Conservation (phyloP, 495 filamentous ascomycete species). For the Lasiosphaeris hirsuta region DNA sequence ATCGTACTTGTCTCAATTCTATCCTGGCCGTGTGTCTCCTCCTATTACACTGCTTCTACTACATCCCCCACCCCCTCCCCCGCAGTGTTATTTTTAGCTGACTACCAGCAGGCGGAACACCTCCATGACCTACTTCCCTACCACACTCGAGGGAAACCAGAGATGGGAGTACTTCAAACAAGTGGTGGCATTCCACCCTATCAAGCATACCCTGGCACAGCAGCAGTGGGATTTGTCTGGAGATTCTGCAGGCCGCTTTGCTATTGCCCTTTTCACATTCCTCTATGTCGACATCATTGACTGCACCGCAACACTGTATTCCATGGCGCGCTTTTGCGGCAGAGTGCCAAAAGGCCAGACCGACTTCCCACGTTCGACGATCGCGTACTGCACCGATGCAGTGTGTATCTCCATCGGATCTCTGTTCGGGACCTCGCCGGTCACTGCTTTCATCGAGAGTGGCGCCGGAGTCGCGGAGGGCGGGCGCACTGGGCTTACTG, state of each 20-base stretch:
- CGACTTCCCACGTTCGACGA: conserved; percentile 65
- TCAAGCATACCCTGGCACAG: conserved; percentile 59
- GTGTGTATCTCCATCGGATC: conserved; percentile 77
- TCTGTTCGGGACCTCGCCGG: conserved; percentile 70
- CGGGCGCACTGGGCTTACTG: conserved; percentile 73
- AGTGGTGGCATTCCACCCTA: conserved; percentile 74
- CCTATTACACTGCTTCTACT: too few relatives aligned
- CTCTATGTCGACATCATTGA: conserved; percentile 81
- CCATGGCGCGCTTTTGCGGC: conserved; percentile 75
- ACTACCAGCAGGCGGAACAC: conserved; percentile 54
- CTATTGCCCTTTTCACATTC: conserved; percentile 76
- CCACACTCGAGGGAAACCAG: conserved; percentile 59
- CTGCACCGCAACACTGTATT: conserved; percentile 64
- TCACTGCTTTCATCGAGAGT: conserved; percentile 80
- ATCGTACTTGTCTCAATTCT: conserved; percentile 76
- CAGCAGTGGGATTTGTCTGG: conserved; percentile 63
- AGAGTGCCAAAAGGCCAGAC: conserved; percentile 52
- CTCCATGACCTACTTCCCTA: conserved; percentile 72
- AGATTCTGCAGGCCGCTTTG: conserved; percentile 57
- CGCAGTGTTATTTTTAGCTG: conserved; percentile 3
- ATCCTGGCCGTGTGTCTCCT: conserved; percentile 62
- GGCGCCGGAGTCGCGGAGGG: conserved; percentile 82
- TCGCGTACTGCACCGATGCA: conserved; percentile 63
- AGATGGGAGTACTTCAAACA: conserved; percentile 76
- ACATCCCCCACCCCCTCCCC: too few relatives aligned